Evolutionary conservation across 345 rosid species (phyloP).

Genomic region (Eucalyptus brandiana): DNA sequence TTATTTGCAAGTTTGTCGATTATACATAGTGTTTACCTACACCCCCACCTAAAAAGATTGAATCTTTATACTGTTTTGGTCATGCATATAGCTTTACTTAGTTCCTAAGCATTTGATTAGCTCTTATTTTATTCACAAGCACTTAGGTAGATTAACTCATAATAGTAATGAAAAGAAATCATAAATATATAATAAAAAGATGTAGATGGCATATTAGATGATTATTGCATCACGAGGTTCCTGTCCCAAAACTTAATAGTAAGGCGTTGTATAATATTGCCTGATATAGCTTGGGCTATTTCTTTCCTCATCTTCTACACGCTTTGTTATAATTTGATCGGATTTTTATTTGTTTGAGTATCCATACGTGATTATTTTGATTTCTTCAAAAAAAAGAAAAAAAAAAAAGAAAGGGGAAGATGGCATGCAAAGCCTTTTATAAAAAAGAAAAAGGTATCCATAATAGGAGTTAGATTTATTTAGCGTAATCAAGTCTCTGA

Average conservation of each 20-base stretch:
- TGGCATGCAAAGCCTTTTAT: neutral
- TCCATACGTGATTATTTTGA: too few relatives aligned
- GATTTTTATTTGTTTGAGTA: neutral
- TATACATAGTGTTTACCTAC: neutral
- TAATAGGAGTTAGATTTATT: too few relatives aligned
- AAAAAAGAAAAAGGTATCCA: too few relatives aligned
- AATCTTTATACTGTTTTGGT: neutral
- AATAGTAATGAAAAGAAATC: neutral
- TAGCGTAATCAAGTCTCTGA: rapidly evolving
- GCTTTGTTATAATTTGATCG: neutral
- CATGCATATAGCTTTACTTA: neutral
- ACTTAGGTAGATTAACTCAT: neutral
- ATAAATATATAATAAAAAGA: neutral
- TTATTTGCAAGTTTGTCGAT: neutral
- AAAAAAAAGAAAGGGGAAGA: neutral
- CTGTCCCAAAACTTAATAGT: neutral
- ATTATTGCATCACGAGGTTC: neutral
- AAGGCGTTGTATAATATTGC: neutral
- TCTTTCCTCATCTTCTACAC: neutral
- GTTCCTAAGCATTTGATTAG: neutral
- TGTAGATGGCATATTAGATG: neutral
- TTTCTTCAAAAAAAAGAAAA: neutral
- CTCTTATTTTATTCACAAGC: neutral
- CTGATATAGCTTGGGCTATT: too few relatives aligned
- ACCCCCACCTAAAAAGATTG: neutral